Percentiles rank a stretch among this genome's conserved stretches.
phyloP scores from a whole-genome alignment of 352 stramenopile species.

The Phytophthora idaei region DNA sequence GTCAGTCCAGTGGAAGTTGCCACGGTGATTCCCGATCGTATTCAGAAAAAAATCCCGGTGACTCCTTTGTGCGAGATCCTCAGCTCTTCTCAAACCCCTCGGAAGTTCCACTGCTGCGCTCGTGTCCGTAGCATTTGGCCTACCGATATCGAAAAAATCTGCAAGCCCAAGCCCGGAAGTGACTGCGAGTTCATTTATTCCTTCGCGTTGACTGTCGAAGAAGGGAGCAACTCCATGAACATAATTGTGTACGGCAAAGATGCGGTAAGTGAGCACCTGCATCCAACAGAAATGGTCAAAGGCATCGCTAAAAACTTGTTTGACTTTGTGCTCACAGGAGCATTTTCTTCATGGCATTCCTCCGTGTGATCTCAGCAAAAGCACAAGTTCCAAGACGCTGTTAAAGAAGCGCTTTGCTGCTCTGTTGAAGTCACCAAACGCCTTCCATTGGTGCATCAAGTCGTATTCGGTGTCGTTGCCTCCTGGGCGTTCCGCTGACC shows the following conservation, averaged over 20 bases:
- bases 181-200: slow-evolving; percentile 62
- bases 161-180: slow-evolving; percentile 40
- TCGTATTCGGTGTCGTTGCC: slow-evolving; percentile 51
- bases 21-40: slow-evolving; percentile 54
- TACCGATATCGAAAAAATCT: slow-evolving; percentile 50
- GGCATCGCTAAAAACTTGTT: too few relatives aligned
- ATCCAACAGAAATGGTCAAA: background rate
- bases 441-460: slow-evolving; percentile 74
- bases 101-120: slow-evolving; percentile 73
- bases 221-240: slow-evolving; percentile 54
- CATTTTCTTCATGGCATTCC: slow-evolving; percentile 75
- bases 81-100: slow-evolving; percentile 37
- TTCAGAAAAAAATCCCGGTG: slow-evolving; percentile 53
- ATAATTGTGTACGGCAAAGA: slow-evolving; percentile 75
- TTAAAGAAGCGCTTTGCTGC: slow-evolving; percentile 57
- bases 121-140: slow-evolving; percentile 57
- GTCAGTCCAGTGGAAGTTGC: slow-evolving; percentile 6
- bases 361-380: slow-evolving; percentile 61
- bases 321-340: slow-evolving; percentile 42
- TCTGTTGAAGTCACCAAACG: slow-evolving; percentile 28
- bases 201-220: slow-evolving; percentile 65
- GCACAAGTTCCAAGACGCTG: slow-evolving; percentile 53
- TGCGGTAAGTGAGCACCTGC: slow-evolving; percentile 46
- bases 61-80: slow-evolving; percentile 47
- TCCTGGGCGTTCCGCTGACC: slow-evolving; percentile 1